Percentiles rank a stretch among this genome's conserved stretches.
Conservation (phyloP, 805 yeast species). For the Blastobotrys parvus region DNA sequence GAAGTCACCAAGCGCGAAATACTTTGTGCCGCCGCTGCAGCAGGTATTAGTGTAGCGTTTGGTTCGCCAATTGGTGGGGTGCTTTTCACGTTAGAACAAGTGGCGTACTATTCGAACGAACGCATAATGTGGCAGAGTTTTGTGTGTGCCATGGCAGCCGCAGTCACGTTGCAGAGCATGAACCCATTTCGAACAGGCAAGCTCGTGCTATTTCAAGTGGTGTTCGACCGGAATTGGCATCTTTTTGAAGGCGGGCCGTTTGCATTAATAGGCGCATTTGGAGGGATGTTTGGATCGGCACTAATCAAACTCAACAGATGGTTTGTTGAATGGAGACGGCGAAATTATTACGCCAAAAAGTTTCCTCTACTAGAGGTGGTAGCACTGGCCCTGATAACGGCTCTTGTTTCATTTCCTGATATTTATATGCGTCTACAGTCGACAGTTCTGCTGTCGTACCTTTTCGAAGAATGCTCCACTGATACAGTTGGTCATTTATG, state of each 20-base stretch:
- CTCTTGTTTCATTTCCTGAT: slow-evolving; percentile 47
- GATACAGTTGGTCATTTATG: slow-evolving; percentile 24
- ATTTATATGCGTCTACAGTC: slow-evolving; percentile 47
- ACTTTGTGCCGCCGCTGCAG: slow-evolving; percentile 66
- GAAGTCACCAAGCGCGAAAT: slow-evolving; percentile 59
- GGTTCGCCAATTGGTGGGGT: slow-evolving; percentile 88
- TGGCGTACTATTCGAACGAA: slow-evolving; percentile 55
- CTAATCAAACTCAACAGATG: slow-evolving; percentile 40
- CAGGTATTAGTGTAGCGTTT: slow-evolving; percentile 80
- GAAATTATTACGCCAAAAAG: slow-evolving; percentile 5
- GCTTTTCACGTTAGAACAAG: slow-evolving; percentile 61
- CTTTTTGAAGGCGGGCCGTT: slow-evolving; percentile 65
- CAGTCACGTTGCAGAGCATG: slow-evolving; percentile 45
- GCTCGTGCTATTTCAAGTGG: slow-evolving; percentile 58
- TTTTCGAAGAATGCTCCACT: slow-evolving; percentile 60
- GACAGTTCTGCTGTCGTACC: slow-evolving; percentile 45
- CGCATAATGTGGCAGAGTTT: slow-evolving; percentile 77
- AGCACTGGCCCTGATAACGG: slow-evolving; percentile 41
- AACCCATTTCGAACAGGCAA: slow-evolving; percentile 43
- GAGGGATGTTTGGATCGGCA: slow-evolving; percentile 57
- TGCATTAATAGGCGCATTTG: slow-evolving; percentile 56
- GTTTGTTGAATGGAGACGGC: neutral
- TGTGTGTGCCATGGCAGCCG: slow-evolving; percentile 68
- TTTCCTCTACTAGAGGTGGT: slow-evolving; percentile 40
- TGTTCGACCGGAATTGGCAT: slow-evolving; percentile 65